A percentile compares a stretch with the other conserved stretches of the same genome.
These are phyloP conservation scores for Leishmania guyanensis DNA, from an alignment of 208 protist genomes.

Conservation along the genomic window DNA sequence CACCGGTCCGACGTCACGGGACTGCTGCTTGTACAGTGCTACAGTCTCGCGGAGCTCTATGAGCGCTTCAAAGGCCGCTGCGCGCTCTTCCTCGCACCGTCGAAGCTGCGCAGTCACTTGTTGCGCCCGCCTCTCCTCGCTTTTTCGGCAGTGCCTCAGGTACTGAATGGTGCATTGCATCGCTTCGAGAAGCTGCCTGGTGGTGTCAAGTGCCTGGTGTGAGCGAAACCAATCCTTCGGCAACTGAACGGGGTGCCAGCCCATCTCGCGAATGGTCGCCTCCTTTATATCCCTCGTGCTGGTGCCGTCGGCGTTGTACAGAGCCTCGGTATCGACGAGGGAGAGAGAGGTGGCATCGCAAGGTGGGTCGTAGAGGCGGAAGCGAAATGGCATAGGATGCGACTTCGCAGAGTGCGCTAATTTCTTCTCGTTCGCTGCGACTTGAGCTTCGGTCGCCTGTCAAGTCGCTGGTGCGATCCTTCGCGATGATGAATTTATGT, in stretches of 20 bases:
- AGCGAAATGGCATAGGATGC: conserved; percentile 62
- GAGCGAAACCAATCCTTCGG: conserved; percentile 76
- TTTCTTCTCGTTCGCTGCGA: not conserved
- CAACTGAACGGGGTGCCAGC: conserved; percentile 54
- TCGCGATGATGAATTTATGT: not conserved
- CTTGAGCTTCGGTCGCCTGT: not conserved
- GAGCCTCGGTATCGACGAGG: conserved; percentile 60
- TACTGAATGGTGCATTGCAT: conserved; percentile 89
- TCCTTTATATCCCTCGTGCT: conserved; percentile 42
- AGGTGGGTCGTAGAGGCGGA: conserved; percentile 51
- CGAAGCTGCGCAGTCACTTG: conserved; percentile 21
- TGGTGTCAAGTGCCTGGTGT: conserved; percentile 28
- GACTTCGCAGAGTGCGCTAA: not conserved
- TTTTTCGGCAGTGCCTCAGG: conserved; percentile 31
- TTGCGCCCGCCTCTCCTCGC: conserved; percentile 24
- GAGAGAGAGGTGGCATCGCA: conserved; percentile 75
- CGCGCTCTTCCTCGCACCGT: conserved; percentile 45
- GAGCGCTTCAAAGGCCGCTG: conserved; percentile 68
- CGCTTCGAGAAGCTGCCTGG: conserved; percentile 39
- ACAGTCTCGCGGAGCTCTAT: conserved; percentile 61
- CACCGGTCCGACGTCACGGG: conserved; percentile 11
- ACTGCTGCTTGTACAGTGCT: conserved; percentile 35
- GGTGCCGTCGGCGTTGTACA: conserved; percentile 55
- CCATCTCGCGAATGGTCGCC: conserved; percentile 70
- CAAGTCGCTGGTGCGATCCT: not conserved